Evolutionary conservation across 2,329 filamentous ascomycete species (phyloP).

Genomic region (Madurella mycetomatis): DNA sequence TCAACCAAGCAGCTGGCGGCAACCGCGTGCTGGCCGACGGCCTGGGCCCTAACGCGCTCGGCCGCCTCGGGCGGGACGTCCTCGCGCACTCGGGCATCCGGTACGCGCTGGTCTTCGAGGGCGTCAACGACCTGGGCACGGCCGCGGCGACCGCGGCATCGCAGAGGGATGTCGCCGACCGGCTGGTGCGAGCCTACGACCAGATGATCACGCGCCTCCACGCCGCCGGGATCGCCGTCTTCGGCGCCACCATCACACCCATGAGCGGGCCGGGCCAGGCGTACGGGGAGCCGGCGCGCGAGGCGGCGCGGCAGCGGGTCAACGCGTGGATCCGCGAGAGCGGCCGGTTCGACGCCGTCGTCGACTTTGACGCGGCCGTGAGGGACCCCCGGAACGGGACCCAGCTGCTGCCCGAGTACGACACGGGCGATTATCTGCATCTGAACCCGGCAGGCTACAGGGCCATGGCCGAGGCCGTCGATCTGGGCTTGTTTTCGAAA

Average conservation of each 20-base stretch:
- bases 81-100: slow-evolving; percentile 50
- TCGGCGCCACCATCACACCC: slow-evolving; percentile 50
- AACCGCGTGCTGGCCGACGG: slow-evolving; percentile 58
- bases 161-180: slow-evolving; percentile 43
- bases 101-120: slow-evolving; percentile 58
- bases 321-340: slow-evolving; percentile 55
- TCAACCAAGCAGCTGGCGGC: slow-evolving; percentile 61
- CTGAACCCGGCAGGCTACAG: slow-evolving; percentile 52
- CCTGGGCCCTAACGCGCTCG: slow-evolving; percentile 54
- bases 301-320: slow-evolving; percentile 49
- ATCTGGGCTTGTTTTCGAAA: slow-evolving; percentile 45
- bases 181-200: slow-evolving; percentile 49
- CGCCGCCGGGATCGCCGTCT: slow-evolving; percentile 47
- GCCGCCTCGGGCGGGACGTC: slow-evolving; percentile 56
- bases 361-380: slow-evolving; percentile 57
- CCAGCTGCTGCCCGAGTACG: slow-evolving; percentile 41
- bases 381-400: slow-evolving; percentile 44
- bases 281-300: slow-evolving; percentile 49
- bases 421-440: slow-evolving; percentile 59
- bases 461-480: slow-evolving; percentile 51
- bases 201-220: slow-evolving; percentile 54
- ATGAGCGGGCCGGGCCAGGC: slow-evolving; percentile 42
- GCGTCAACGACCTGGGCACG: slow-evolving; percentile 61
- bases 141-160: slow-evolving; percentile 38
- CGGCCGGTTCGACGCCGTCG: slow-evolving; percentile 54